Percentiles rank a stretch among this genome's conserved stretches.
Conservation (phyloP, 331 rosid species). For the Malus hybrid region DNA sequence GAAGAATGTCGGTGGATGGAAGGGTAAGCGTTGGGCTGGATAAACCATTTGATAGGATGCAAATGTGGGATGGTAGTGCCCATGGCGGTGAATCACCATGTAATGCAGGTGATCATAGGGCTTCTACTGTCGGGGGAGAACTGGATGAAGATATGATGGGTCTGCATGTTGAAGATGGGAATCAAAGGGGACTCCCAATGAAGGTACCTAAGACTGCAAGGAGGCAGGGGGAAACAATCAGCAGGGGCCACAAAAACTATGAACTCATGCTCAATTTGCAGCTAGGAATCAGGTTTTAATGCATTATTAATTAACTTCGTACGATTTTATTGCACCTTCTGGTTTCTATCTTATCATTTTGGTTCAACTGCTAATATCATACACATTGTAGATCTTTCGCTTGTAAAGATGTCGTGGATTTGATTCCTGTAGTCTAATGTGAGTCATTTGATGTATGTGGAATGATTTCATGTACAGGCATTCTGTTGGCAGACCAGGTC, state of each 20-base stretch:
- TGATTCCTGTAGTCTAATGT: neutral
- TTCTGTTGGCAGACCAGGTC: slow-evolving; percentile 80
- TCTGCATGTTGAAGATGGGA: slow-evolving; percentile 22
- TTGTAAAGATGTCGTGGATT: neutral
- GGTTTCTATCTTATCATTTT: neutral
- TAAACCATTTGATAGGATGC: slow-evolving; percentile 44
- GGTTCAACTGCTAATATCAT: neutral
- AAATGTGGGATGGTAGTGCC: slow-evolving; percentile 42
- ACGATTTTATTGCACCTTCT: neutral
- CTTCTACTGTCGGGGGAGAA: slow-evolving; percentile 22
- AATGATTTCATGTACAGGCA: slow-evolving; percentile 38
- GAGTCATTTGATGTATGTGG: neutral
- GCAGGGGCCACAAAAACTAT: slow-evolving; percentile 66
- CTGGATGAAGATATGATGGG: slow-evolving; percentile 28
- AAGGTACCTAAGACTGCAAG: slow-evolving; percentile 46
- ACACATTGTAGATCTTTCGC: no score
- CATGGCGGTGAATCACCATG: slow-evolving; percentile 7
- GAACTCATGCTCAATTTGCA: slow-evolving; percentile 82
- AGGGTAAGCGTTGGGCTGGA: slow-evolving; percentile 51
- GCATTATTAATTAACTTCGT: neutral
- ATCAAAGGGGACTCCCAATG: slow-evolving; percentile 18
- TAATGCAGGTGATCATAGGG: slow-evolving; percentile 12
- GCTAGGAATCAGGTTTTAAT: slow-evolving; percentile 63
- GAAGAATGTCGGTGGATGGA: slow-evolving; percentile 57
- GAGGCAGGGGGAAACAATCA: slow-evolving; percentile 67